Evolutionary conservation across 371 early-diverging fungal species (phyloP).

Genomic region (Syncephalastrum racemosum): DNA sequence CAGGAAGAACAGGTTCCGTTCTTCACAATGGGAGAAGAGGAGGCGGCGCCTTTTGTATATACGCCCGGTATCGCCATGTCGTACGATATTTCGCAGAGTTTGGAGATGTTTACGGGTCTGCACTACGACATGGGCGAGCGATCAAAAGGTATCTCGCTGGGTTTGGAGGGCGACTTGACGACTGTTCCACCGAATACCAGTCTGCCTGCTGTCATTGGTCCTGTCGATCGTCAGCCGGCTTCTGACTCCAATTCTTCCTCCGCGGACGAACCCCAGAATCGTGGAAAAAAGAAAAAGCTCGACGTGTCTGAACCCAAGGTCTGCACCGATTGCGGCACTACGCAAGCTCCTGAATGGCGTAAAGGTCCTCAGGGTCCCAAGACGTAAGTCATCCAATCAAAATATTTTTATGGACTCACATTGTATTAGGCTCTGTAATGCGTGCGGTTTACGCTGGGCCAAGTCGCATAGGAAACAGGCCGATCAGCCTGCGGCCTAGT

Average conservation of each 20-base stretch:
- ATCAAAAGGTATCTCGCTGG: constrained; percentile 35
- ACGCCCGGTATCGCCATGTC: constrained; percentile 28
- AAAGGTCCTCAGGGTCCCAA: constrained; percentile 76
- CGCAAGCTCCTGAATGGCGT: constrained; percentile 84
- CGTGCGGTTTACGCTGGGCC: constrained; percentile 53
- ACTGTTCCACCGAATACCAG: constrained; percentile 5
- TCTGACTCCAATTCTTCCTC: no score
- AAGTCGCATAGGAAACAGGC: constrained; percentile 23
- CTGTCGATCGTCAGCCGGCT: constrained; percentile 10
- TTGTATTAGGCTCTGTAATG: constrained; percentile 49
- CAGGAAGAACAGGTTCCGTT: constrained; percentile 3
- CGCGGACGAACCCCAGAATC: neutral
- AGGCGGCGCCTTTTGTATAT: constrained; percentile 25
- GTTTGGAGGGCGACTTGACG: constrained; percentile 28
- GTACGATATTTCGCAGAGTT: constrained; percentile 22
- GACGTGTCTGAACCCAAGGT: constrained; percentile 5
- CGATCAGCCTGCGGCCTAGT: neutral
- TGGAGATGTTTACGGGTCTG: constrained; percentile 38
- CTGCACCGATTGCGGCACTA: constrained; percentile 65
- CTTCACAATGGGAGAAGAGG: neutral
- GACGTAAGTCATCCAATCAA: constrained; percentile 36
- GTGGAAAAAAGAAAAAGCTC: constrained; percentile 24
- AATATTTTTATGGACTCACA: neutral
- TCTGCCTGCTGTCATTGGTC: constrained; percentile 14
- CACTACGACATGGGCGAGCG: constrained; percentile 36